Evolutionary conservation across 1,284 basidiomycete genomes (phyloP), one percentile per base, ranked within the genome.

Genomic region (Waitea zeae): DNA sequence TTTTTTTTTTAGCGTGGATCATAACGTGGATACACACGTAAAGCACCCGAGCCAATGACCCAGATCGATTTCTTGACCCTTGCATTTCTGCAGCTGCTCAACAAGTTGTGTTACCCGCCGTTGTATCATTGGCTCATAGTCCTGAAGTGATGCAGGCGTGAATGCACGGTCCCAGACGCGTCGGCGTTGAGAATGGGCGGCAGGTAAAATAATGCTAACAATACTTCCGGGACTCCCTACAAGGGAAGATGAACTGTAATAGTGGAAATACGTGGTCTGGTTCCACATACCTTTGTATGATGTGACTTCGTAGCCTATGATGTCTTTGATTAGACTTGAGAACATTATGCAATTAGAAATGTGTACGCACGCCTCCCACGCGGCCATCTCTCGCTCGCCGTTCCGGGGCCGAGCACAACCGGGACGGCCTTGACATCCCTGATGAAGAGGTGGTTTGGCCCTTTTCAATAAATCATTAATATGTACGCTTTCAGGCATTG

Each of bases 371-470:
- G 7, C n/a, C 24, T 7, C 9, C 24, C 24, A 7, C n/a, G 24
- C 9, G n/a, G 24, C 9, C n/a, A n/a, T 9, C 24, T n/a, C 7
- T 26, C n/a, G 7, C n/a, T 26, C 9, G 24, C n/a, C 9, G 7
- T 7, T 9, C 9, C 24, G 24, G 29, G 15, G 15, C 29, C 29
- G 9, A 30, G 9, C 9, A 30, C 14, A 7, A 30, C 15, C 9
- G 29, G 29, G 7, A 30, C 15, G 29, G 29, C 29, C 9, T 17
- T 15, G 7, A 7, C 9, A 15, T 15, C 14, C 9, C 29, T 7
- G 7, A 30, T 6, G 14, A 12, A 6, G 11, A 30, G 29, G 15
- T 30, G 29, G 17, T 38, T 36, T 26, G 35, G 36, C 27, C n/a
- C n/a, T 7, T 7, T 26, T 7, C 9, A 26, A 26, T 26, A 26